Percentiles rank a stretch among this genome's conserved stretches.
Evolutionary conservation across 2,329 filamentous ascomycete species (phyloP).

Genomic region (Neonectria sp.): DNA sequence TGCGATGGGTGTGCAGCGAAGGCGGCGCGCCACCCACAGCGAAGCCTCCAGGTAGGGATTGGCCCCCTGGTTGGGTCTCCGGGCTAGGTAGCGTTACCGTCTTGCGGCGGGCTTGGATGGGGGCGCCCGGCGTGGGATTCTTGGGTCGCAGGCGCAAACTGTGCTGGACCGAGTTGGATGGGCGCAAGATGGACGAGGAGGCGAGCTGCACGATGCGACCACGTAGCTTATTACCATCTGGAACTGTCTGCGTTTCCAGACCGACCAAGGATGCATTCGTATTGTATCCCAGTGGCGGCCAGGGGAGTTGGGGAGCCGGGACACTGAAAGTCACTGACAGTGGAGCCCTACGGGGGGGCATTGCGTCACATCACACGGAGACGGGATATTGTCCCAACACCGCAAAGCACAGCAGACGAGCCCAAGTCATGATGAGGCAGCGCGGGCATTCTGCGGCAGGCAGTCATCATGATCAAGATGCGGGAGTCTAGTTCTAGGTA

Average conservation of each 20-base stretch:
- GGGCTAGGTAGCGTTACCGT: conserved; percentile 3
- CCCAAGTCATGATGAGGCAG: not conserved
- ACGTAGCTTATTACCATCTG: not conserved
- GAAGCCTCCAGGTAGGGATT: conserved; percentile 12
- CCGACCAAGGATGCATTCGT: not conserved
- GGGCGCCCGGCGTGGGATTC: conserved; percentile 10
- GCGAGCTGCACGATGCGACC: not conserved
- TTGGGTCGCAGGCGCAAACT: conserved; percentile 2
- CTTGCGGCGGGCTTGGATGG: not conserved
- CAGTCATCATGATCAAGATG: not conserved
- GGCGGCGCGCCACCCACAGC: conserved; percentile 19
- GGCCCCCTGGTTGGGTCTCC: conserved; percentile 5
- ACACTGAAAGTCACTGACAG: not conserved
- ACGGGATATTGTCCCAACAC: not conserved
- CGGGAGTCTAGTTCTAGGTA: not conserved
- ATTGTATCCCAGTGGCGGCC: not conserved
- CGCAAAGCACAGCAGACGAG: not conserved
- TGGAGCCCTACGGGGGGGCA: not conserved
- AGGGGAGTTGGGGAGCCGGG: too few species aligned
- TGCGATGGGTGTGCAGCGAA: conserved; percentile 18
- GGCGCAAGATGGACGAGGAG: not conserved
- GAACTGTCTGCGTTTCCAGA: not conserved
- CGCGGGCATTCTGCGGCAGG: not conserved
- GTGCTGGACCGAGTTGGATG: not conserved
- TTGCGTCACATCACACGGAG: not conserved